Evolutionary conservation across 2,329 filamentous ascomycete species (phyloP).

Genomic region (Salinomyces thailandicus): DNA sequence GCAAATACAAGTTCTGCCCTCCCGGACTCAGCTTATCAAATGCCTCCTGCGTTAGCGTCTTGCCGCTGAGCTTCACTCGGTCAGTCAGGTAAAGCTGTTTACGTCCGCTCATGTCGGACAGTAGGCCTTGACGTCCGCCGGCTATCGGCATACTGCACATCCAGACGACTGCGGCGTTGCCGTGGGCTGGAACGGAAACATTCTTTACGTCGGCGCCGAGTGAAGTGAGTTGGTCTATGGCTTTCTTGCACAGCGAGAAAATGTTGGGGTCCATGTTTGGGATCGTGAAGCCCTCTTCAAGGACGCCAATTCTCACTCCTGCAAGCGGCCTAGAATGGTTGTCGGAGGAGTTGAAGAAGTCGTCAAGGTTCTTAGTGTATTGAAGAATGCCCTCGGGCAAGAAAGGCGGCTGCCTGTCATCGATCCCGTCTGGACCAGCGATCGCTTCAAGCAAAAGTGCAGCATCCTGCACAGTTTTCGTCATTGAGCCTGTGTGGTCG

Average conservation of each 20-base stretch:
- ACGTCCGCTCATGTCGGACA: constrained; percentile 7
- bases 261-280: constrained; percentile 30
- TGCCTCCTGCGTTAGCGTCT: constrained; percentile 7
- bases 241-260: constrained; percentile 23
- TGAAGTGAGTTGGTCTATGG: constrained; percentile 27
- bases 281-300: constrained; percentile 34
- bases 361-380: constrained; percentile 24
- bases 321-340: constrained; percentile 8
- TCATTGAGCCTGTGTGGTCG: constrained; percentile 39
- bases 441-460: constrained; percentile 36
- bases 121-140: constrained; percentile 8
- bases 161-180: constrained; percentile 37
- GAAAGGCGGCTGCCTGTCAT: constrained; percentile 20
- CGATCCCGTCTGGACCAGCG: constrained; percentile 42
- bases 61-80: constrained; percentile 1
- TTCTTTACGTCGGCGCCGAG: constrained; percentile 34
- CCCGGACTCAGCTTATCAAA: constrained; percentile 11
- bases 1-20: constrained; percentile 9
- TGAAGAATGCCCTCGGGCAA: constrained; percentile 20
- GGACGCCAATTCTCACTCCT: constrained; percentile 34
- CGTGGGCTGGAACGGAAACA: constrained; percentile 38
- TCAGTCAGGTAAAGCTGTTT: constrained; percentile 12
- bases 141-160: constrained; percentile 14
- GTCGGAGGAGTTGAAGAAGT: constrained; percentile 4
- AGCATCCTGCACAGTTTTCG: constrained; percentile 33